Evolutionary conservation across 1,284 basidiomycete genomes (phyloP).

Genomic region (Trichosporon sp.): DNA sequence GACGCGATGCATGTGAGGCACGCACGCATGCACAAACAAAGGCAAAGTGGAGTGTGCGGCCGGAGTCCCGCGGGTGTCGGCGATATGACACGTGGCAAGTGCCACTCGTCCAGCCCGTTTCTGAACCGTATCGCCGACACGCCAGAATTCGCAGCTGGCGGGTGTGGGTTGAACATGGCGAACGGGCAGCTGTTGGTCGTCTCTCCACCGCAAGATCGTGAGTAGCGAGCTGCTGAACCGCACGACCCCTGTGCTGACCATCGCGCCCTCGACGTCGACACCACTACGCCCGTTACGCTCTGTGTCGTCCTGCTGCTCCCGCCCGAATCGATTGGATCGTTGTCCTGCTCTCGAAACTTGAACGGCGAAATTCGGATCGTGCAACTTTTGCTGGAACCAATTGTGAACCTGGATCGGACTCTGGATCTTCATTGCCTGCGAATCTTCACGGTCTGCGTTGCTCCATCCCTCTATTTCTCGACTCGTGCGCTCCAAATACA

Average conservation of each 20-base stretch:
- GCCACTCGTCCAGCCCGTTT: neutral
- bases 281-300: neutral
- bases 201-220: constrained; percentile 24
- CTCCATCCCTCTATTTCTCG: neutral
- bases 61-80: neutral
- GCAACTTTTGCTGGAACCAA: neutral
- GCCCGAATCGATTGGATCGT: neutral
- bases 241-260: constrained; percentile 11
- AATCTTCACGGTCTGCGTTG: neutral
- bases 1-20: neutral
- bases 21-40: neutral
- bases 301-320: neutral
- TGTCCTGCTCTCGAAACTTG: neutral
- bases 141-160: neutral
- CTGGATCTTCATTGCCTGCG: neutral
- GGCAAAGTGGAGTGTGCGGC: neutral
- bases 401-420: neutral
- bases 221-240: constrained; percentile 13
- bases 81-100: constrained; percentile 2
- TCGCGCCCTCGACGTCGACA: neutral
- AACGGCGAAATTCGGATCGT: neutral
- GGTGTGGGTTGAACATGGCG: constrained; percentile 3
- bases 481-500: constrained; percentile 7
- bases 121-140: neutral
- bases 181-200: constrained; percentile 7